Percentiles rank a stretch among this genome's conserved stretches.
Evolutionary conservation across 345 rosid genomes (phyloP).

Genomic region (Limnanthes douglasii): DNA sequence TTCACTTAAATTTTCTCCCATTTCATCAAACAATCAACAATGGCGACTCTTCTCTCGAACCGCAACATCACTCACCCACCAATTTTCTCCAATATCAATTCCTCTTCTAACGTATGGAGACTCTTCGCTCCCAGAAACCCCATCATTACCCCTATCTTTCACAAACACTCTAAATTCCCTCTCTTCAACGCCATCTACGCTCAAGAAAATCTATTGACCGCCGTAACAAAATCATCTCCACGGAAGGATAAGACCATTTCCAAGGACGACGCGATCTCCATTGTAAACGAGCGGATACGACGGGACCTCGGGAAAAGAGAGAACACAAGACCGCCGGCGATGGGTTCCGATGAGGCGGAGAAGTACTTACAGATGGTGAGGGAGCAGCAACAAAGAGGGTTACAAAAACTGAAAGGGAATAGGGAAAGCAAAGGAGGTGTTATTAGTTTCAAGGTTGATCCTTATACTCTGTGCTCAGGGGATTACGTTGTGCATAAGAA

Average conservation of each 20-base stretch:
- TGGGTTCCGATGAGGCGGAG: conserved; percentile 81
- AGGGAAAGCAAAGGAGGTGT: conserved; percentile 19
- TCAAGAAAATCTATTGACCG: conserved; percentile 19
- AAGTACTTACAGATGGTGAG: conserved; percentile 66
- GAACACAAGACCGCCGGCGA: conserved; percentile 28
- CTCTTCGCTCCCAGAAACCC: conserved; percentile 15
- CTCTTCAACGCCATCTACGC: conserved; percentile 28
- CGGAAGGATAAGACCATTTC: conserved; percentile 24
- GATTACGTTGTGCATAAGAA: conserved; percentile 96
- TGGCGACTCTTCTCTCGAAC: conserved; percentile 30
- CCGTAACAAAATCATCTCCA: conserved; percentile 15
- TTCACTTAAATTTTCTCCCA: not conserved
- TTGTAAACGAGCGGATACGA: conserved; percentile 67
- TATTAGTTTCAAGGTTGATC: conserved; percentile 81
- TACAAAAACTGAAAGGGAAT: conserved; percentile 74
- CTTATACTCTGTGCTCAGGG: conserved; percentile 50
- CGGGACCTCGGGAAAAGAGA: conserved; percentile 53
- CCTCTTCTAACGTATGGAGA: conserved; percentile 17
- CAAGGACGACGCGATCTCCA: conserved; percentile 44
- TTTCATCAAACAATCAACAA: conserved; percentile 7
- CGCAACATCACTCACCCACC: conserved; percentile 19
- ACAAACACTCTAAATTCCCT: conserved; percentile 10
- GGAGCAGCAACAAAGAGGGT: conserved; percentile 80
- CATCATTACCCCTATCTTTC: conserved; percentile 1
- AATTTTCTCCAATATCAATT: conserved; percentile 18